Evolutionary conservation across 2,329 filamentous ascomycete genomes (phyloP).

Genomic region (Aspergillus udagawae): DNA sequence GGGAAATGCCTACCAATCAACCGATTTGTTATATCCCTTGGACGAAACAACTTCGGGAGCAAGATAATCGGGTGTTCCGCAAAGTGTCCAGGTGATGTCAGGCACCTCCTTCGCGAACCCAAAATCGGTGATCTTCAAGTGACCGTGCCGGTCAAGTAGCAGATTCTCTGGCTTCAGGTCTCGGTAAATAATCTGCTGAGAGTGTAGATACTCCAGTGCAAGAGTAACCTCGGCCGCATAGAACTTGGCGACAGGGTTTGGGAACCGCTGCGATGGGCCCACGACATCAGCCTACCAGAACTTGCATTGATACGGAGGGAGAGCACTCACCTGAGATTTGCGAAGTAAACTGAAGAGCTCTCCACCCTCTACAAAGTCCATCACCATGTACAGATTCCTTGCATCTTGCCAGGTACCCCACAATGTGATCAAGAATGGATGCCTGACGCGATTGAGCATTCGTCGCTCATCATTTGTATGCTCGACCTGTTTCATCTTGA

Average conservation of each 20-base stretch:
- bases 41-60: conserved; percentile 98
- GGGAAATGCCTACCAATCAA: conserved; percentile 74
- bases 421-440: conserved; percentile 94
- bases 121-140: conserved; percentile 97
- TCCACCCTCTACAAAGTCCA: conserved; percentile 99
- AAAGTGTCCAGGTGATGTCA: conserved; percentile 98
- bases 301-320: conserved; percentile 4
- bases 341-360: conserved; percentile 93
- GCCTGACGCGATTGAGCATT: conserved; percentile 95
- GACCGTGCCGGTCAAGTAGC: conserved; percentile 84
- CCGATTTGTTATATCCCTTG: conserved; percentile 99
- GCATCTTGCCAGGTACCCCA: conserved; percentile 98
- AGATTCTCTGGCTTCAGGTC: conserved; percentile 96
- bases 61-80: conserved; percentile 94
- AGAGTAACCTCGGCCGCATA: conserved; percentile 97
- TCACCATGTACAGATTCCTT: conserved; percentile 98
- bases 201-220: conserved; percentile 91
- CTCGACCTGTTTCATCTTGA: conserved; percentile 99
- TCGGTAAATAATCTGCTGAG: conserved; percentile 93
- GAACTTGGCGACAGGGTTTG: conserved; percentile 98
- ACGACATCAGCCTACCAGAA: conserved; percentile 1
- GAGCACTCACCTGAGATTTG: conserved; percentile 73
- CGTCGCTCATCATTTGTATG: conserved; percentile 96
- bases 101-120: conserved; percentile 97
- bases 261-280: conserved; percentile 68